These are phyloP conservation scores for Sporopachydermia cereana DNA, from an alignment of 1,139 yeast species.

Conservation along the genomic window DNA sequence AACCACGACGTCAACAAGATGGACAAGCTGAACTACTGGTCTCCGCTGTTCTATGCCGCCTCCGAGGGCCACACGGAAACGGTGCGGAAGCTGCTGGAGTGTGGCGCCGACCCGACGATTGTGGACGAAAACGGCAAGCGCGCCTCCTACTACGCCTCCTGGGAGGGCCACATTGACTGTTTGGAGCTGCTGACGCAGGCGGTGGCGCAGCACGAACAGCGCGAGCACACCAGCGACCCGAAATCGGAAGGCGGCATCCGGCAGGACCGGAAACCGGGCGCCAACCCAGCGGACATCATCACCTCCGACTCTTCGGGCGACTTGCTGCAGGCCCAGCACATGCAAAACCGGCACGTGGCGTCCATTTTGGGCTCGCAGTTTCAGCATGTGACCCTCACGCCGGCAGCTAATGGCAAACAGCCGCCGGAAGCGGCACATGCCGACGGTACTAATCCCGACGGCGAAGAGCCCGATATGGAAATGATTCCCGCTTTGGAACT, in stretches of 20 bases:
- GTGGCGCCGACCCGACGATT: constrained; percentile 60
- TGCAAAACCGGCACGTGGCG: background rate
- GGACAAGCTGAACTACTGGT: constrained; percentile 87
- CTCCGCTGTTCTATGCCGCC: constrained; percentile 86
- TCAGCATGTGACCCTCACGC: background rate
- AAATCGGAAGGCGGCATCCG: background rate
- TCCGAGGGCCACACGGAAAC: constrained; percentile 71
- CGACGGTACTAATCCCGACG: background rate
- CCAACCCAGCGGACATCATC: background rate
- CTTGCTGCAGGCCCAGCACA: background rate
- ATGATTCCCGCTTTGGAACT: constrained; percentile 80
- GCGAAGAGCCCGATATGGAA: constrained; percentile 36
- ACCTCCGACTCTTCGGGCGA: constrained; percentile 4
- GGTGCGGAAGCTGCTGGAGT: constrained; percentile 55
- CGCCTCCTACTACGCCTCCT: constrained; percentile 81
- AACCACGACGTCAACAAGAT: constrained; percentile 73
- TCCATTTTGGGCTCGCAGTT: background rate
- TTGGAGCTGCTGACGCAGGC: constrained; percentile 47
- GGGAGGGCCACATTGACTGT: constrained; percentile 84
- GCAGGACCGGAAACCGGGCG: background rate
- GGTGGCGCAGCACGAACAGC: background rate
- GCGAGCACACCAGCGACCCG: too few species aligned
- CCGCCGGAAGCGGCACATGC: background rate
- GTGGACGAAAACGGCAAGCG: constrained; percentile 78
- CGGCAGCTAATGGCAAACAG: background rate